A percentile compares a stretch with the other conserved stretches of the same genome.
Conservation (phyloP, 179 eudicot species). For the Kewa caespitosa region DNA sequence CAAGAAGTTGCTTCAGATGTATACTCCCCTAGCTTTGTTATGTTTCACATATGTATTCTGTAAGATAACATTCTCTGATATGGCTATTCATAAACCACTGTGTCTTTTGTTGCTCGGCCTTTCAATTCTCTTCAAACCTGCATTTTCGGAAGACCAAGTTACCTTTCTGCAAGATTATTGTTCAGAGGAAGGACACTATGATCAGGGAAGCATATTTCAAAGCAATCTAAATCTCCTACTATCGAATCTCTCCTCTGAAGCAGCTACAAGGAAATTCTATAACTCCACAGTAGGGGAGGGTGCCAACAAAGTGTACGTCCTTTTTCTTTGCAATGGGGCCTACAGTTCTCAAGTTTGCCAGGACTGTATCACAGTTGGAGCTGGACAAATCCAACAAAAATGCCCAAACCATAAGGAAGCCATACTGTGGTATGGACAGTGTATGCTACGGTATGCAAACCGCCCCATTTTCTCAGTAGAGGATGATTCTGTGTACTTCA, state of each 20-base stretch:
- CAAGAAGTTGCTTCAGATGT: not conserved
- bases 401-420: conserved; percentile 13
- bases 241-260: conserved; percentile 13
- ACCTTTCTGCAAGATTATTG: conserved; percentile 17
- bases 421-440: conserved; percentile 17
- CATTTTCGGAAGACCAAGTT: conserved; percentile 17
- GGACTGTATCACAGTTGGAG: conserved; percentile 16
- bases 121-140: conserved; percentile 5
- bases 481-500: conserved; percentile 12
- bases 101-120: not conserved
- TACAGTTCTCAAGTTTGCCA: conserved; percentile 16
- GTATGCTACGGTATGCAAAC: conserved; percentile 25
- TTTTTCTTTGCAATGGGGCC: conserved; percentile 15
- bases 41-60: not conserved
- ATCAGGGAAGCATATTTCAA: conserved; percentile 18
- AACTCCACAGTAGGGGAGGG: conserved; percentile 12
- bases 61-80: not conserved
- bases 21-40: not conserved
- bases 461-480: conserved; percentile 5
- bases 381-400: conserved; percentile 16
- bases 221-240: conserved; percentile 15
- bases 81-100: not conserved
- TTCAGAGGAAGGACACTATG: conserved; percentile 1
- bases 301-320: conserved; percentile 15
- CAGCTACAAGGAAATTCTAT: conserved; percentile 9